Conservation (phyloP, 176 grass and related monocot species). For the Stipa capillata region DNA sequence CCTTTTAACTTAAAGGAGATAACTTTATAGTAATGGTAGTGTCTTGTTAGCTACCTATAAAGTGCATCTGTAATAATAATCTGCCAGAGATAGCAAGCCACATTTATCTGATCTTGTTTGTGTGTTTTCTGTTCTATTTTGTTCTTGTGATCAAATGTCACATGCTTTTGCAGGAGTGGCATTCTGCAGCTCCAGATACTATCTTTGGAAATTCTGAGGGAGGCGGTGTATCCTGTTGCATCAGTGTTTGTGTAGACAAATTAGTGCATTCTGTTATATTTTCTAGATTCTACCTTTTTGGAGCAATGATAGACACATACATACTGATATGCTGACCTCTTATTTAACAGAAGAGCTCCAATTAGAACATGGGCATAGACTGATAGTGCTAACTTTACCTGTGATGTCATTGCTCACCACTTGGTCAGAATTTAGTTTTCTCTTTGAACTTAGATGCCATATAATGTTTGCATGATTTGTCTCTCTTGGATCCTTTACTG, state of each 20-base stretch:
- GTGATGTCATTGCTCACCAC: background rate
- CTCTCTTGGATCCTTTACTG: constrained; percentile 59
- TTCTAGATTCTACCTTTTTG: constrained; percentile 11
- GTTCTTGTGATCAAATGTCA: constrained; percentile 21
- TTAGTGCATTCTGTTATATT: background rate
- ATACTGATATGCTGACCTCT: background rate
- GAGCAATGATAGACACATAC: background rate
- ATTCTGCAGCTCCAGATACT: constrained; percentile 90
- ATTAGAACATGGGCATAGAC: background rate
- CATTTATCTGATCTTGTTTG: constrained; percentile 2
- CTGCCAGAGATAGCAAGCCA: background rate
- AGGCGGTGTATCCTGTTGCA: constrained; percentile 84
- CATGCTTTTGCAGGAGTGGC: constrained; percentile 65
- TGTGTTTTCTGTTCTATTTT: constrained; percentile 2
- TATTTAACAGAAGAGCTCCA: background rate
- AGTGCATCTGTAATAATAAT: constrained; percentile 8
- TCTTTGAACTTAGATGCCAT: background rate
- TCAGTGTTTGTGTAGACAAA: background rate
- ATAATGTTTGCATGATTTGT: background rate
- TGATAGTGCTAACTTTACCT: background rate
- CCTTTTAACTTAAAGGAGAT: background rate
- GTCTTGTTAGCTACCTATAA: background rate
- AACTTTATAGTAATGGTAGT: background rate
- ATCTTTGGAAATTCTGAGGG: constrained; percentile 90
- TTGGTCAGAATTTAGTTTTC: background rate